These are phyloP conservation scores for Beta corolliflora DNA, from an alignment of 179 eudicot species.

Conservation along the genomic window DNA sequence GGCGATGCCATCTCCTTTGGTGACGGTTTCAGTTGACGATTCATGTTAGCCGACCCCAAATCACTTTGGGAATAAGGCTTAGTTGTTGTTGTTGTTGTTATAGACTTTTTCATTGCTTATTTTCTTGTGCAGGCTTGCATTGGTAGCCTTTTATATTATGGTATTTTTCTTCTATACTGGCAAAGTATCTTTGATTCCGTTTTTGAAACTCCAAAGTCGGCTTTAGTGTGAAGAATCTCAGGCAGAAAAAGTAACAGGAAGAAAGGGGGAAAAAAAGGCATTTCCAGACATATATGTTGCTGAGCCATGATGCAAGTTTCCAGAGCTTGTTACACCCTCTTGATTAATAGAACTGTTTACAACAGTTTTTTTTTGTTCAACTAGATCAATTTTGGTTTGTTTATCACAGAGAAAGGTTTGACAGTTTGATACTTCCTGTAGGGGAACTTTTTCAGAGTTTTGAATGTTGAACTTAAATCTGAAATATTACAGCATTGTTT, in stretches of 20 bases:
- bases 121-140: slow-evolving; percentile 13
- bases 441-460: neutral
- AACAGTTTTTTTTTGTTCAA: neutral
- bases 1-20: too few species aligned
- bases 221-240: neutral
- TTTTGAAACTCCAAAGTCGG: neutral
- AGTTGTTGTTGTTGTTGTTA: neutral
- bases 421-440: too few species aligned
- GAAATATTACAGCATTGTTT: neutral
- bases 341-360: neutral
- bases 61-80: too few species aligned
- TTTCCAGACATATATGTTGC: neutral
- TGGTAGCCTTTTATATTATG: slow-evolving; percentile 2
- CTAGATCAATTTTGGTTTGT: neutral
- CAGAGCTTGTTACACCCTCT: neutral
- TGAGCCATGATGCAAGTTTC: neutral
- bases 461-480: neutral
- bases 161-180: neutral
- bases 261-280: neutral
- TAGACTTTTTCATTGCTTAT: neutral
- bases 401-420: neutral
- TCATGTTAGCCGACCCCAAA: too few species aligned
- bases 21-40: too few species aligned
- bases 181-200: neutral
- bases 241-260: neutral